Base-by-base conservation (phyloP, 83 land plant genomes). In the Picea engelmannii region DNA sequence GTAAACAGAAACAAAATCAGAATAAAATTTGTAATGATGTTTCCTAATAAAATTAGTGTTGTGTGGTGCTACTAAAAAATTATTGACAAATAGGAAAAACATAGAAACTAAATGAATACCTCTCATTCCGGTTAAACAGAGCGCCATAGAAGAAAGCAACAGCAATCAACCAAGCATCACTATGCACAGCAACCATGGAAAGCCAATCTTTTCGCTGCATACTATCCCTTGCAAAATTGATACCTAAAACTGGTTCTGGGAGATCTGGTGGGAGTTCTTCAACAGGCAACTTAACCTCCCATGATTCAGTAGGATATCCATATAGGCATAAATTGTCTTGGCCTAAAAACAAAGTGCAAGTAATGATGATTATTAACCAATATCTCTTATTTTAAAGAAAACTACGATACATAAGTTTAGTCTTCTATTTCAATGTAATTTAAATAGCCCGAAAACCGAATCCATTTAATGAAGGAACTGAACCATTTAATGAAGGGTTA, bases 121-220 rank as follows among this genome's bases (percentile, higher is more conserved):
- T 62, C 2, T 62, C 63, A 62, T 12, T 17, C 12, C 12, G 18
- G 18, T 62, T 62, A 62, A 62, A 62, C 17, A 12, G 63, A 62
- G 85, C 84, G 27, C 85, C 87, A 61, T 82, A 82, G 42, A 76
- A 85, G 27, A 66, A 82, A 35, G 87, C 80, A 31, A 85, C 85
- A 58, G 87, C 73, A 17, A 82, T 44, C 25, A 85, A 84, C 87
- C 87, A 85, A n/a, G n/a, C n/a, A n/a, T n/a, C n/a, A n/a, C n/a
- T n/a, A n/a, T n/a, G n/a, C n/a, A n/a, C n/a, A n/a, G 87, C 87
- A 15, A 85, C 87, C 63, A 85, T 49, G 35, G 87, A 82, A 63
- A 85, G 73, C 87, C 87, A 85, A 65, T 82, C 87, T 52, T 85
- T 82, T 18, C 81, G 84, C 44, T 66, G 76, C 87, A 85, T 85